A percentile compares a stretch with the other conserved stretches of the same genome.
Evolutionary conservation across 331 rosid species (phyloP).

Genomic region (Malus hybrid): DNA sequence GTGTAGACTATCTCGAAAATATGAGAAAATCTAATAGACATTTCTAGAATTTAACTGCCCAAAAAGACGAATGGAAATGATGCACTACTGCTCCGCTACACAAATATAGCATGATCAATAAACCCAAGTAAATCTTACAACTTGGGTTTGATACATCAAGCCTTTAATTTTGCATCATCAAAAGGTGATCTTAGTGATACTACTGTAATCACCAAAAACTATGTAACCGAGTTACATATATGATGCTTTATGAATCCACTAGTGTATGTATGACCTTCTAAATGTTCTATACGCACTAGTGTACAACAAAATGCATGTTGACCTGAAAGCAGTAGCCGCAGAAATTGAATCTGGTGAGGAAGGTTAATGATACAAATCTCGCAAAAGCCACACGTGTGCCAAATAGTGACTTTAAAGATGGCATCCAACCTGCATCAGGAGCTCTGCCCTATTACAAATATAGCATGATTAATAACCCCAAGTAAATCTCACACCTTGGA

Average conservation of each 20-base stretch:
- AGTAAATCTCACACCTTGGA: conserved; percentile 54
- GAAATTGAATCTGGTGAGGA: conserved; percentile 1
- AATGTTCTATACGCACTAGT: background rate
- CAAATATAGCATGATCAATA: conserved; percentile 52
- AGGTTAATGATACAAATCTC: background rate
- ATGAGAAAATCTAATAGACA: background rate
- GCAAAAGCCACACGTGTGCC: background rate
- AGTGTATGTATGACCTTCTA: background rate
- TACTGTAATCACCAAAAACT: conserved; percentile 55
- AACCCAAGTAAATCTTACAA: conserved; percentile 52
- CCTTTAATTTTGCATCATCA: conserved; percentile 58
- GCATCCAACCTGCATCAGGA: conserved; percentile 11
- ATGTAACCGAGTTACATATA: conserved; percentile 27
- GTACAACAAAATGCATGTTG: background rate
- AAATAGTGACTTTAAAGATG: background rate
- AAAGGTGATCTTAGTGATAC: conserved; percentile 32
- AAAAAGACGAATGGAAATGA: background rate
- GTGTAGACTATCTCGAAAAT: too few species aligned
- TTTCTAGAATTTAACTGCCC: background rate
- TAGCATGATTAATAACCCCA: conserved; percentile 68
- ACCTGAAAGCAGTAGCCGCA: conserved; percentile 1
- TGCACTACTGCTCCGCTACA: background rate
- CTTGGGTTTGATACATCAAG: conserved; percentile 76
- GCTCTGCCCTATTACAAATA: background rate
- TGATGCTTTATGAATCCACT: conserved; percentile 32